Evolutionary conservation across 2,329 filamentous ascomycete species (phyloP).

Genomic region (Cryphonectria parasitica): DNA sequence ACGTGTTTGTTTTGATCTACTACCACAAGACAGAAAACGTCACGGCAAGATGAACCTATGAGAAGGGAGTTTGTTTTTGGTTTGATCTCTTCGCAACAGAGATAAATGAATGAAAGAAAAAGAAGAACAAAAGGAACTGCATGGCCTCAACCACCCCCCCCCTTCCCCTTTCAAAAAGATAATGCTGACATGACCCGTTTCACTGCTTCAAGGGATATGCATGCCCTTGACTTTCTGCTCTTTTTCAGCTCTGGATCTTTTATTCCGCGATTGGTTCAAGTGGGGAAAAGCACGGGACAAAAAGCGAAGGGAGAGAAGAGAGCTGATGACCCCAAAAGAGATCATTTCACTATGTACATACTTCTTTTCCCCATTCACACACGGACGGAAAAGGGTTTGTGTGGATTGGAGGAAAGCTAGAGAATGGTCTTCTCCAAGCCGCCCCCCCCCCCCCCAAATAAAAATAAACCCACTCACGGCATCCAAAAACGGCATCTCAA

Average conservation of each 20-base stretch:
- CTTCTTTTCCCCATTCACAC: conserved; percentile 14
- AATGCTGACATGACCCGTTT: conserved; percentile 23
- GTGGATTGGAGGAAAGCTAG: conserved; percentile 23
- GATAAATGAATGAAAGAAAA: not conserved
- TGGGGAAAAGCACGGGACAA: not conserved
- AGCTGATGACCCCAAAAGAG: not conserved
- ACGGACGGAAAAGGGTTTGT: conserved; percentile 9
- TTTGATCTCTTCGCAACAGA: not conserved
- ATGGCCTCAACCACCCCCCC: not conserved
- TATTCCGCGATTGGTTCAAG: not conserved
- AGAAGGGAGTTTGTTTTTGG: not conserved
- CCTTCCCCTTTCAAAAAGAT: not conserved
- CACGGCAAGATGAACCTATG: not conserved
- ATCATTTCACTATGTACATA: not conserved
- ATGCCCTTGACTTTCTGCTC: conserved; percentile 10
- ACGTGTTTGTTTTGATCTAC: no score
- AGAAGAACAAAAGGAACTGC: not conserved
- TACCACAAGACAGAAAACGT: not conserved
- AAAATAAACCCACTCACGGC: not conserved
- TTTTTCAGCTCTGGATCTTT: conserved; percentile 18
- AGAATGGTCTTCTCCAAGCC: conserved; percentile 19
- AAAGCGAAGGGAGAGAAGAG: not conserved
- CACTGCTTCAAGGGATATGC: conserved; percentile 22
- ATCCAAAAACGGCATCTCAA: not conserved
- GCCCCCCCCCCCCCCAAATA: no score